Base-by-base conservation (phyloP, 2,329 filamentous ascomycete genomes). In the Xylariaceae sp. region DNA sequence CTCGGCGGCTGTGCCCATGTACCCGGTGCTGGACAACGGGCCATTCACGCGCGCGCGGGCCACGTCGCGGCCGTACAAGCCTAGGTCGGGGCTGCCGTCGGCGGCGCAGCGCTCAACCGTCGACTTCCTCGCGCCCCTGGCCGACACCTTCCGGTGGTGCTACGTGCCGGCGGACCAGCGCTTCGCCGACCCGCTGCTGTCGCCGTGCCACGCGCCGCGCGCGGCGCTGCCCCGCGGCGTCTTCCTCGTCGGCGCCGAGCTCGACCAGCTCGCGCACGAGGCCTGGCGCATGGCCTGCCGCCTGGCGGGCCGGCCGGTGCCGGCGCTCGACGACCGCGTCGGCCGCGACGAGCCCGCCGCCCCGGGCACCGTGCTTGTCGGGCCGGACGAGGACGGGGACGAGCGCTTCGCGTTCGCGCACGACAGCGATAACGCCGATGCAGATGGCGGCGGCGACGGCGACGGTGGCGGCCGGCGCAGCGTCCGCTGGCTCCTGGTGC, bases 261-360 rank as follows among this genome's bases (percentile, higher is more conserved):
- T 66, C 34, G 68, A 72, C 45, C 58, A 67, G 48, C 45, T 69
- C 11, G 59, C 57, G 2, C 52, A 58, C 21, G 68, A 70, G 46
- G 55, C 43, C 7, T 64, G 58, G 57, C 43, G 55, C 18, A 47
- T 64, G 48, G 58, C 57, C 15, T 56, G 50, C 35, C 50, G 45
- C 29, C 37, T 65, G 4, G 57, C 57, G 5, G 57, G 56, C 1
- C 45, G 51, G 16, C 39, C 48, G 8, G 44, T 49, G n/a, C 49
- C 56, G 22, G 14, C 44, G n/a, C 4, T 46, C 5, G 41, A 44
- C 1, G 51, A 52, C 8, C 44, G 37, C 16, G 49, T 58, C 5
- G 58, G 58, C 8, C 43, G 51, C 32, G 40, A 46, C 31, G 32
- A 47, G 25, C 33, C 36, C 3, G 42, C 44, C 3, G 29, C 25